Percentiles rank a stretch among this genome's conserved stretches.
Evolutionary conservation across 116 monocot genomes (phyloP).

Genomic region (Dioscorea cayenensis): DNA sequence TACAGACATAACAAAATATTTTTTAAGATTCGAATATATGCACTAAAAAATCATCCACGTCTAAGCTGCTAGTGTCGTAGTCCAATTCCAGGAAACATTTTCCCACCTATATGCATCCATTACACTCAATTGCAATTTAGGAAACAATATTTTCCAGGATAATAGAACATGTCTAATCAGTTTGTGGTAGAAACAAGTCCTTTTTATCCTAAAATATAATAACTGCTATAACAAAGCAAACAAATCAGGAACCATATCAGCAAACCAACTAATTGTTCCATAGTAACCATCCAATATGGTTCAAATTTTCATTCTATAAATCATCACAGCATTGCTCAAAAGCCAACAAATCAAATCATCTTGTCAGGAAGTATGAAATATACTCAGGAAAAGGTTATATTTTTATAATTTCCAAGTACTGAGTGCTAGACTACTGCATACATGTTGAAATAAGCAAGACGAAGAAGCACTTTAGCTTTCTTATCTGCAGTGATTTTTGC

Average conservation of each 20-base stretch:
- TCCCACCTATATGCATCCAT: neutral
- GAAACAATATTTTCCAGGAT: neutral
- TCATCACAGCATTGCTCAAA: no score
- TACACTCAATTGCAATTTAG: neutral
- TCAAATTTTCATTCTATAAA: neutral
- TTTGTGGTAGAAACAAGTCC: neutral
- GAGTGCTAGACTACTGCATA: constrained; percentile 18
- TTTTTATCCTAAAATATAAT: neutral
- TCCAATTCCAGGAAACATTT: neutral
- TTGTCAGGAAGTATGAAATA: no score
- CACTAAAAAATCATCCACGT: no score
- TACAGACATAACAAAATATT: no score
- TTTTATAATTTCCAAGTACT: neutral
- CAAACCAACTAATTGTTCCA: neutral
- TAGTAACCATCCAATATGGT: neutral
- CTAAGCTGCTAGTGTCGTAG: neutral
- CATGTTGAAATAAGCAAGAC: constrained; percentile 69
- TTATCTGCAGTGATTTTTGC: constrained; percentile 53
- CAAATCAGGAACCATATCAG: neutral
- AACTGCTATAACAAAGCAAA: neutral
- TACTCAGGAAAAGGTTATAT: neutral
- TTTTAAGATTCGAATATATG: no score
- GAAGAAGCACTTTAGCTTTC: constrained; percentile 53
- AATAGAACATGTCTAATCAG: neutral
- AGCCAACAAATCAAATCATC: no score